Evolutionary conservation across 176 grass and related monocot species (phyloP), one percentile per base, ranked within the genome.

Genomic region (Musa troglodytarum): DNA sequence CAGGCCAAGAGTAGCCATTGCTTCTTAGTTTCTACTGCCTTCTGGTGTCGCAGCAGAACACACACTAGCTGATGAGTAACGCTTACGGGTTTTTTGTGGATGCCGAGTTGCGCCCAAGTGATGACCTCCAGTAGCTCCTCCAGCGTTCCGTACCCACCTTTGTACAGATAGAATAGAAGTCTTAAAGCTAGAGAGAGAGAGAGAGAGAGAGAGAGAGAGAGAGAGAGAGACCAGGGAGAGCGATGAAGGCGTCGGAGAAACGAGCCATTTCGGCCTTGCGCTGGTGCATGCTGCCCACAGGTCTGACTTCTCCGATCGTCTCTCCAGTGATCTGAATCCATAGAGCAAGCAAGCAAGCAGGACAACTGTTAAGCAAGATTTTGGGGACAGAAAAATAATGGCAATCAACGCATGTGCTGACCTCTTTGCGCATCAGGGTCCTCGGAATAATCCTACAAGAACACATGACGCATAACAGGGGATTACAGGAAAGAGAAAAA

Each of bases 231-330:
- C 88, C 89, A 0, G 92, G 92, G 0, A 96, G 77, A 17, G 92
- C 92, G 74, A 96, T 89, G 92, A 96, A 96, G 71, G 92, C 92
- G 74, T 96, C 89, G 6, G 89, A 87, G 68, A 61, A 74, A 52
- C 89, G 85, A 63, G 87, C 92, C 92, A 96, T 96, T 71, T 92
- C 92, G 49, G 92, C 92, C 86, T 96, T 96, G 21, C 92, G 85
- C 34, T 43, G 34, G 67, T 96, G 92, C 92, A 96, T 96, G 26
- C 87, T 83, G 4, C 74, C 53, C 72, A 92, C 92, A 2, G 84
- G 86, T 26, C 79, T 77, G 55, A 96, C 85, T 84, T 96, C 92
- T 20, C 92, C 92, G 19, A 92, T 86, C 20, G 92, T 92, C 78
- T 86, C 92, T 56, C 92, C 92, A 1, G 92, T 96, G 50, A 96